A percentile compares a stretch with the other conserved stretches of the same genome.
Evolutionary conservation across 78 protist genomes (phyloP).

Genomic region (Acrasis kona): DNA sequence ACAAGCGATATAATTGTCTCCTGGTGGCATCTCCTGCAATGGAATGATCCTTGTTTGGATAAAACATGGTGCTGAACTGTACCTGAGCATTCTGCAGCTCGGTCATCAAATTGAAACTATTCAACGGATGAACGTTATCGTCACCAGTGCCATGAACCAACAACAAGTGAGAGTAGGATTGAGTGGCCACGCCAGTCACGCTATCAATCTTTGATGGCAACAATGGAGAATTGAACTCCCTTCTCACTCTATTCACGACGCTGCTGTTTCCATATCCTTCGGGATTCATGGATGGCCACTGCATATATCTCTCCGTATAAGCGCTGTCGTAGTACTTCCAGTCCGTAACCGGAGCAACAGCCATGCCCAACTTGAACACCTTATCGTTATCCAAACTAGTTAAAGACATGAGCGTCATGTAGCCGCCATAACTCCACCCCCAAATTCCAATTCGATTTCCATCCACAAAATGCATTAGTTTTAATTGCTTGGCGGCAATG

Average conservation of each 20-base stretch:
- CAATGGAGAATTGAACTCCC: too few relatives aligned
- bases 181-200: background rate
- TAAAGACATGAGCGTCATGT: background rate
- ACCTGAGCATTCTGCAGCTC: background rate
- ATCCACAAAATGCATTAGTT: background rate
- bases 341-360: conserved; percentile 7
- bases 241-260: too few relatives aligned
- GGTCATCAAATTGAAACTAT: background rate
- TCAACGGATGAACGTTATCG: background rate
- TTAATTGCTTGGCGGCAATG: background rate
- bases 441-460: background rate
- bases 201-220: too few relatives aligned
- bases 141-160: background rate
- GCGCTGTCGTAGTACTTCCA: conserved; percentile 8
- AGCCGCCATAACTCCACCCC: conserved; percentile 7
- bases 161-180: background rate
- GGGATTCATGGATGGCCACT: background rate
- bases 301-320: conserved; percentile 10
- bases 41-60: too few relatives aligned
- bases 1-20: too few relatives aligned
- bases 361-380: background rate
- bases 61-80: too few relatives aligned
- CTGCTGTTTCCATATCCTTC: background rate
- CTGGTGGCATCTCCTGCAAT: too few relatives aligned
- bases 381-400: background rate